Evolutionary conservation across 768 basidiomycete species (phyloP).

Genomic region (Brasilioporus rufonigricans): DNA sequence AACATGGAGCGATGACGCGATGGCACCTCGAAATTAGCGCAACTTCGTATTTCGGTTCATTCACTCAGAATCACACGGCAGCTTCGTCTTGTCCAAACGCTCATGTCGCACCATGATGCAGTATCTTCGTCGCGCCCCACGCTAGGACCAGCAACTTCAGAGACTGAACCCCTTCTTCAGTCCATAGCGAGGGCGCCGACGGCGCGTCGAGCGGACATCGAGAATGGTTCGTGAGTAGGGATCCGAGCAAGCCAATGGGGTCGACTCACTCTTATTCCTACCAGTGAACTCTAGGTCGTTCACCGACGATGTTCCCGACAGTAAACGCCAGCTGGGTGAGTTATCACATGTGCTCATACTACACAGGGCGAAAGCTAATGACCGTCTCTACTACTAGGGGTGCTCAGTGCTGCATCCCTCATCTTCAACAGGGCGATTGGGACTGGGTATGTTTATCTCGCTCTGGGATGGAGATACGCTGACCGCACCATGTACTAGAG

Average conservation of each 20-base stretch:
- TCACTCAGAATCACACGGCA: too few relatives aligned
- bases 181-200: not conserved
- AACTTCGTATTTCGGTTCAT: too few relatives aligned
- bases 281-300: conserved; percentile 6
- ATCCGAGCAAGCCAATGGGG: not conserved
- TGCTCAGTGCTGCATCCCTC: conserved; percentile 57
- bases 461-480: not conserved
- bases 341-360: not conserved
- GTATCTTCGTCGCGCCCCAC: not conserved
- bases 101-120: not conserved
- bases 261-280: not conserved
- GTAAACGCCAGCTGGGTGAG: conserved; percentile 52
- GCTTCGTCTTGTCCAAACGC: too few relatives aligned
- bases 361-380: not conserved
- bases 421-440: conserved; percentile 79
- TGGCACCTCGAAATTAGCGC: too few relatives aligned
- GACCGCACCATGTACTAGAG: conserved; percentile 37
- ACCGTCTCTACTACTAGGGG: conserved; percentile 3
- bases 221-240: conserved; percentile 14
- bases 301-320: conserved; percentile 47
- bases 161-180: conserved; percentile 23
- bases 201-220: not conserved
- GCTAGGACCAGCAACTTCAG: not conserved
- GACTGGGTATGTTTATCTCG: conserved; percentile 47
- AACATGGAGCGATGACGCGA: too few relatives aligned